phyloP scores from a whole-genome alignment of 495 filamentous ascomycete species.

The Podospora pseudocomata region DNA sequence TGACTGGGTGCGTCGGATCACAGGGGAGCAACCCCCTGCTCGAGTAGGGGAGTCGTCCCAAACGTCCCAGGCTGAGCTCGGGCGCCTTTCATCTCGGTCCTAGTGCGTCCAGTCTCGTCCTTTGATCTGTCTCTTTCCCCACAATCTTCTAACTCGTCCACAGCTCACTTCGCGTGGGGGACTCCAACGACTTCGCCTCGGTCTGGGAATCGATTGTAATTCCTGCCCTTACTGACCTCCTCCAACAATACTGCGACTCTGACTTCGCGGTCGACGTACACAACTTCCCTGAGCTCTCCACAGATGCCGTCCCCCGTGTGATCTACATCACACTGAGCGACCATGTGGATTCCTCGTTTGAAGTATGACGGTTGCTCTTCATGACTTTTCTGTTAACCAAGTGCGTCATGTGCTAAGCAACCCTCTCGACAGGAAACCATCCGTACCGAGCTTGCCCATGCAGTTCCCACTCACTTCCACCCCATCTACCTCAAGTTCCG shows the following conservation, averaged over 20 bases:
- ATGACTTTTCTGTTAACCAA: no score
- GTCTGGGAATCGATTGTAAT: slow-evolving; percentile 10
- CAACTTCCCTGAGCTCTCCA: slow-evolving; percentile 15
- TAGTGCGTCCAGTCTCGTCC: background rate
- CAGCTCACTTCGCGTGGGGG: background rate
- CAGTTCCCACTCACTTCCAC: slow-evolving; percentile 5
- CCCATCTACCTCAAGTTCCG: slow-evolving; percentile 9
- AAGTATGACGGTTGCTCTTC: background rate
- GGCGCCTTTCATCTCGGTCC: background rate
- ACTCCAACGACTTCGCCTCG: slow-evolving; percentile 14
- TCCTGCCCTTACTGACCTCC: slow-evolving; percentile 4
- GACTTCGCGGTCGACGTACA: slow-evolving; percentile 20
- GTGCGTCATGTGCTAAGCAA: no score
- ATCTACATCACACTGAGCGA: slow-evolving; percentile 12
- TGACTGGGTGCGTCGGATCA: background rate
- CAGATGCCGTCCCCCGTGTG: slow-evolving; percentile 12
- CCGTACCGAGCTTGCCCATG: background rate
- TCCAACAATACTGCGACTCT: slow-evolving; percentile 8
- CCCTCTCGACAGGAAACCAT: background rate
- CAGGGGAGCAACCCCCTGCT: background rate
- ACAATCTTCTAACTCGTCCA: background rate
- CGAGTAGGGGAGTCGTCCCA: background rate
- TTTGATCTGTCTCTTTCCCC: background rate
- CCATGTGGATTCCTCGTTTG: background rate
- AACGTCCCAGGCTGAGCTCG: background rate